These are phyloP conservation scores for Pachyrhizus erosus DNA, from an alignment of 306 rosid species.

Conservation along the genomic window DNA sequence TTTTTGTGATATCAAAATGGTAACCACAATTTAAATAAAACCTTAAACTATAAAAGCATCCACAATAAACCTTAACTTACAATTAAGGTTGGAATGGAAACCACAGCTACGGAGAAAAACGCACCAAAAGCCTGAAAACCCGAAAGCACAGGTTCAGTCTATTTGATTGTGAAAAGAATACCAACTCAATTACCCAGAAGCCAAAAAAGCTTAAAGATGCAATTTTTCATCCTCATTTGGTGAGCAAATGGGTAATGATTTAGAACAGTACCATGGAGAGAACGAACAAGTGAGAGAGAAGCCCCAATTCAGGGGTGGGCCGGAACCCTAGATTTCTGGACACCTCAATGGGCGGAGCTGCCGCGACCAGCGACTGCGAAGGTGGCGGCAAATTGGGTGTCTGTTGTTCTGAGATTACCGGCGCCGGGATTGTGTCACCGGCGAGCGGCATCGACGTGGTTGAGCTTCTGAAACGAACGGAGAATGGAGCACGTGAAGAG, in stretches of 20 bases:
- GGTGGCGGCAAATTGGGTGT: not conserved
- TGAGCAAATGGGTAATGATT: not conserved
- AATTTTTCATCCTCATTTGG: not conserved
- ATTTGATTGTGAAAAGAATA: not conserved
- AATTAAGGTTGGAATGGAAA: conserved; percentile 58
- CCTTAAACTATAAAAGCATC: not conserved
- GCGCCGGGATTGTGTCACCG: not conserved
- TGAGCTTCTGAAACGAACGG: conserved; percentile 11
- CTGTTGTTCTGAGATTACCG: not conserved
- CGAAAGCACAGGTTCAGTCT: not conserved
- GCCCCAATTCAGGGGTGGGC: conserved; percentile 48
- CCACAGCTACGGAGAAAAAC: conserved; percentile 51
- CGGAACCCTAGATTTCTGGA: conserved; percentile 35
- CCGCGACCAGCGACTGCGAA: not conserved
- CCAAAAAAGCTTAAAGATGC: not conserved
- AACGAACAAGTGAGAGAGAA: conserved; percentile 47
- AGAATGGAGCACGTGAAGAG: not conserved
- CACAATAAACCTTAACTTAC: conserved; percentile 31
- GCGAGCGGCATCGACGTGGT: not conserved
- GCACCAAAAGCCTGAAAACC: conserved; percentile 56
- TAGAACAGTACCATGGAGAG: conserved; percentile 42
- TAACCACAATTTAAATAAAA: not conserved
- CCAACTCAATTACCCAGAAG: not conserved
- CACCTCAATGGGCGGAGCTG: conserved; percentile 34
- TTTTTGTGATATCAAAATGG: not conserved